phyloP scores from a whole-genome alignment of 2,329 filamentous ascomycete species.

The Ophiostoma ulmi region DNA sequence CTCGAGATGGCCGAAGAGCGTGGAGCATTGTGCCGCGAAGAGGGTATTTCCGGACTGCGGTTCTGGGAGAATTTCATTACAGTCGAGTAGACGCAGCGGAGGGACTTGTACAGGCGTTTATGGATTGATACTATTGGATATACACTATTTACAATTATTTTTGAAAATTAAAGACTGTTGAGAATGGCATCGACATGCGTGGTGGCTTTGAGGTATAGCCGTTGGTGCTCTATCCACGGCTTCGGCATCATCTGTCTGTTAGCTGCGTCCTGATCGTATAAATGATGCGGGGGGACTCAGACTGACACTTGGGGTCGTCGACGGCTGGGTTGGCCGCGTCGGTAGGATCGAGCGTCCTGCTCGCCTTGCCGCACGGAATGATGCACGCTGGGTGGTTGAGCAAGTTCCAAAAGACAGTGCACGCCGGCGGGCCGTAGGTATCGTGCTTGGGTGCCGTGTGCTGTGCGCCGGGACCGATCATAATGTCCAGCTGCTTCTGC shows the following conservation, averaged over 20 bases:
- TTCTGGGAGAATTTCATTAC: constrained; percentile 76
- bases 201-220: background rate
- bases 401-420: background rate
- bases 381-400: background rate
- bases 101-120: background rate
- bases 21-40: constrained; percentile 82
- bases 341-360: background rate
- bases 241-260: background rate
- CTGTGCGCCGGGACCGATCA: background rate
- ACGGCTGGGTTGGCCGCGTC: background rate
- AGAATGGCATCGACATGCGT: background rate
- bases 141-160: background rate
- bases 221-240: background rate
- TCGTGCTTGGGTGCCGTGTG: background rate
- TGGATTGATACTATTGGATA: background rate
- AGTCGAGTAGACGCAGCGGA: background rate
- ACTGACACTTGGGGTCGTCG: background rate
- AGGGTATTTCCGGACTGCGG: constrained; percentile 80
- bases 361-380: background rate
- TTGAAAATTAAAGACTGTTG: background rate
- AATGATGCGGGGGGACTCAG: no score
- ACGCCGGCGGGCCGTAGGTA: constrained; percentile 4
- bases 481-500: background rate
- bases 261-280: background rate
- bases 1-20: constrained; percentile 94